Evolutionary conservation across 139 green algal species (phyloP).

Genomic region (Chlamydomonas urium): DNA sequence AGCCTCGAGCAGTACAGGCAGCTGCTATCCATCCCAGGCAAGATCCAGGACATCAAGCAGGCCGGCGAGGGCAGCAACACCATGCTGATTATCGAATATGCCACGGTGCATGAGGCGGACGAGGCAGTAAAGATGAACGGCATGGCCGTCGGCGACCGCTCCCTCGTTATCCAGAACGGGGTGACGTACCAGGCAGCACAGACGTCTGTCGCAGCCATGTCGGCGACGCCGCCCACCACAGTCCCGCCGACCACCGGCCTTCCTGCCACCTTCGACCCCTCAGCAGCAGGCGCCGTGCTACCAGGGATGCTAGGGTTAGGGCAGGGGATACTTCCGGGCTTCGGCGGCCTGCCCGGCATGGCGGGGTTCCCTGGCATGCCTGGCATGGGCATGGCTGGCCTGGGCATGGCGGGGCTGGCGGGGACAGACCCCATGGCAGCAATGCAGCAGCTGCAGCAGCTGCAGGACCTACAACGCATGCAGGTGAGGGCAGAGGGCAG

Average conservation of each 20-base stretch:
- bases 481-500: too few relatives aligned
- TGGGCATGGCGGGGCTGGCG: too few relatives aligned
- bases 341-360: too few relatives aligned
- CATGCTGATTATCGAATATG: constrained; percentile 10
- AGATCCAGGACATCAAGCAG: constrained; percentile 10
- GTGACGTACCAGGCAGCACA: constrained; percentile 2
- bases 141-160: constrained; percentile 1
- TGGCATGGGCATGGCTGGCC: too few relatives aligned
- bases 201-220: not conserved
- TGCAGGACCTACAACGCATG: constrained; percentile 12
- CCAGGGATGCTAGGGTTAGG: too few relatives aligned
- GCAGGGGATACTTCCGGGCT: too few relatives aligned
- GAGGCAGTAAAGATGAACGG: constrained; percentile 13
- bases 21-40: constrained; percentile 13
- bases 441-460: constrained; percentile 12
- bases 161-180: constrained; percentile 10
- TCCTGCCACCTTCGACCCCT: too few relatives aligned
- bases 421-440: too few relatives aligned
- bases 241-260: too few relatives aligned
- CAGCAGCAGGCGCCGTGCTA: too few relatives aligned
- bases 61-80: not conserved
- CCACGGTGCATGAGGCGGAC: not conserved
- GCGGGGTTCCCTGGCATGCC: too few relatives aligned
- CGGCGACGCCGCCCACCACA: not conserved
- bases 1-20: not conserved